phyloP scores from a whole-genome alignment of 2,329 filamentous ascomycete species.

The Mariannaea sp. region DNA sequence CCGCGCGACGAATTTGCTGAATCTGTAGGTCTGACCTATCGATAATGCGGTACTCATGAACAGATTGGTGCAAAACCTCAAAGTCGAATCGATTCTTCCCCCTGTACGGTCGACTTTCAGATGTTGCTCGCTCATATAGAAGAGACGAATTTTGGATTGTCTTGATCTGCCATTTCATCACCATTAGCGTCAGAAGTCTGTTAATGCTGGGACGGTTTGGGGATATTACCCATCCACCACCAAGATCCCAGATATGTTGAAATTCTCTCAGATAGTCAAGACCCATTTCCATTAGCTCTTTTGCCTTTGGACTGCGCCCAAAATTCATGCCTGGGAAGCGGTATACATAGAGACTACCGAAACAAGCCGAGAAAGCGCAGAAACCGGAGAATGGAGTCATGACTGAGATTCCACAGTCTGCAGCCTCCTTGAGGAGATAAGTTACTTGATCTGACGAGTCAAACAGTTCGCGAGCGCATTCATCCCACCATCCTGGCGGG shows the following conservation, averaged over 20 bases:
- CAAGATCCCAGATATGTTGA: constrained; percentile 30
- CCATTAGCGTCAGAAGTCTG: rapidly evolving
- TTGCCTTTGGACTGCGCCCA: constrained; percentile 18
- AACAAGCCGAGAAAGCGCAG: constrained; percentile 51
- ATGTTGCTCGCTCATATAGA: constrained; percentile 28
- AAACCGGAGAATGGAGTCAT: constrained; percentile 51
- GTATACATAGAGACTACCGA: constrained; percentile 48
- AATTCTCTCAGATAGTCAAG: constrained; percentile 32
- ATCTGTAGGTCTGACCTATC: constrained; percentile 31
- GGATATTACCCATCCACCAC: constrained; percentile 29
- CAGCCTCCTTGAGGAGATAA: constrained; percentile 44
- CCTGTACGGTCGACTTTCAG: constrained; percentile 24
- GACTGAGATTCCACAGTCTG: constrained; percentile 43
- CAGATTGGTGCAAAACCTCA: constrained; percentile 28
- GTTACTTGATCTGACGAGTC: constrained; percentile 44
- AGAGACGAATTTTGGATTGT: constrained; percentile 32
- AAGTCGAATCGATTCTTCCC: constrained; percentile 30
- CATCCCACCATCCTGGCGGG: constrained; percentile 47
- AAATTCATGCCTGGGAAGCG: constrained; percentile 49
- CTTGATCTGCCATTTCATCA: constrained; percentile 29
- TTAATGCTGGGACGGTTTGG: too few relatives aligned
- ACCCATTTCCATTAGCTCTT: constrained; percentile 29
- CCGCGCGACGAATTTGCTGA: constrained; percentile 30
- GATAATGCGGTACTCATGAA: constrained; percentile 29
- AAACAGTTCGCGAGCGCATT: constrained; percentile 45